Conservation (phyloP, 1,284 basidiomycete species). For the Erythrobasidium hasegawianum region DNA sequence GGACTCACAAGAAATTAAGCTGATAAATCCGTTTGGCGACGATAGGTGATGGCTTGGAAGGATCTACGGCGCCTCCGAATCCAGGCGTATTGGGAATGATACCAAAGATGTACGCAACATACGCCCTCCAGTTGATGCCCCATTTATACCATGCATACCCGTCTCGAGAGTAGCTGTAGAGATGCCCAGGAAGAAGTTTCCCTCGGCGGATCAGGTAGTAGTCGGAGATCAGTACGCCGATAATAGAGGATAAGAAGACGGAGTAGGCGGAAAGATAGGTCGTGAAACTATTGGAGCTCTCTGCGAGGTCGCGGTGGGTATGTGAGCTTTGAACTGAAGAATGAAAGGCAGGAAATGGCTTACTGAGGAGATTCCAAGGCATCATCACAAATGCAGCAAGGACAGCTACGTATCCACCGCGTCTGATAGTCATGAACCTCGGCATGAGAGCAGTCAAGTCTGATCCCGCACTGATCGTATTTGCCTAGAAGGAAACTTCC, state of each 20-base stretch:
- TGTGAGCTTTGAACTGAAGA: neutral
- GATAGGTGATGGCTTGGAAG: conserved; percentile 55
- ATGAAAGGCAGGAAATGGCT: neutral
- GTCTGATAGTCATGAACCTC: conserved; percentile 77
- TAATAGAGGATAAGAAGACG: conserved; percentile 74
- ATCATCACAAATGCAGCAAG: conserved; percentile 60
- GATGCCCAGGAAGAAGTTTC: conserved; percentile 65
- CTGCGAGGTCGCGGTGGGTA: neutral
- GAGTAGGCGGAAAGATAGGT: conserved; percentile 80
- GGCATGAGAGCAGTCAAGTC: conserved; percentile 76
- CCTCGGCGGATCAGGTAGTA: conserved; percentile 74
- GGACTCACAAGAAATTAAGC: conserved; percentile 37
- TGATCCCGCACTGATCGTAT: conserved; percentile 77
- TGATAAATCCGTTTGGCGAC: conserved; percentile 57
- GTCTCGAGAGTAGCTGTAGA: conserved; percentile 60
- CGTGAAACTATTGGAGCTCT: conserved; percentile 63
- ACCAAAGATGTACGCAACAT: conserved; percentile 44
- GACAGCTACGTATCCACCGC: conserved; percentile 74
- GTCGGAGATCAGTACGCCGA: conserved; percentile 67
- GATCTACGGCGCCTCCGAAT: conserved; percentile 54
- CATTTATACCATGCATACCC: conserved; percentile 73
- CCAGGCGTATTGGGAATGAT: conserved; percentile 43
- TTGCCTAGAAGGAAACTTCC: conserved; percentile 61
- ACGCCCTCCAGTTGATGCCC: conserved; percentile 66
- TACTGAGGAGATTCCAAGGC: neutral